A percentile compares a stretch with the other conserved stretches of the same genome.
phyloP scores from a whole-genome alignment of 2,329 filamentous ascomycete species.

The Exophiala bonariae region DNA sequence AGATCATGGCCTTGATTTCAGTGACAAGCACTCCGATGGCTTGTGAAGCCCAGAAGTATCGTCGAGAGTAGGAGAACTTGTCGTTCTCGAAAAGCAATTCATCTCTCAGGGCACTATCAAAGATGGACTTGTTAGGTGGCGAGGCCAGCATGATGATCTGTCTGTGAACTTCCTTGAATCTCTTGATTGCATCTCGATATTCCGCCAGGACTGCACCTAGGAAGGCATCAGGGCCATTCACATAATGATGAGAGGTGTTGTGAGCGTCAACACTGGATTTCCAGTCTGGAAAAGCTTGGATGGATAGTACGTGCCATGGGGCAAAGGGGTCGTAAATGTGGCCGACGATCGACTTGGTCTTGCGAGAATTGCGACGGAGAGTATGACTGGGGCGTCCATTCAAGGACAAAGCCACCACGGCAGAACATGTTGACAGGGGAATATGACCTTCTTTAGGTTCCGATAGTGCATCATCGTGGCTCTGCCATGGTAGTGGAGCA shows the following conservation, averaged over 20 bases:
- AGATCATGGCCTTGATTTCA: constrained; percentile 30
- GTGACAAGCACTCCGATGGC: constrained; percentile 30
- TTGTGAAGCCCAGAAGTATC: constrained; percentile 32
- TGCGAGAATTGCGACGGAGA: constrained; percentile 51
- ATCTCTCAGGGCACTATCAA: constrained; percentile 26
- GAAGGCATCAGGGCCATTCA: constrained; percentile 64
- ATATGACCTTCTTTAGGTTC: constrained; percentile 50
- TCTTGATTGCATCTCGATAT: constrained; percentile 60
- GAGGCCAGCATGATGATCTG: constrained; percentile 60
- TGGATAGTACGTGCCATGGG: constrained; percentile 60
- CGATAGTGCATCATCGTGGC: constrained; percentile 49
- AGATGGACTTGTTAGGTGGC: constrained; percentile 46
- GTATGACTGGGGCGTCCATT: constrained; percentile 53
- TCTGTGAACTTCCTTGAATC: constrained; percentile 59
- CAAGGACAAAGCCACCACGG: constrained; percentile 59
- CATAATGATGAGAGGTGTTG: constrained; percentile 56
- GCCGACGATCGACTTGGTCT: constrained; percentile 51
- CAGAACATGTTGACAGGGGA: constrained; percentile 60
- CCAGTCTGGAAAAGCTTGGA: constrained; percentile 62
- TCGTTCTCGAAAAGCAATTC: constrained; percentile 28
- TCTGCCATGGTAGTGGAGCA: constrained; percentile 61
- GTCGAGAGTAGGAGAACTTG: constrained; percentile 28
- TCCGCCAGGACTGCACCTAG: constrained; percentile 59
- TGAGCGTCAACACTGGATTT: constrained; percentile 57
- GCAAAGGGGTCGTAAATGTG: constrained; percentile 60